A percentile compares a stretch with the other conserved stretches of the same genome.
Conservation (phyloP, 306 rosid species). For the Castanea sativa region DNA sequence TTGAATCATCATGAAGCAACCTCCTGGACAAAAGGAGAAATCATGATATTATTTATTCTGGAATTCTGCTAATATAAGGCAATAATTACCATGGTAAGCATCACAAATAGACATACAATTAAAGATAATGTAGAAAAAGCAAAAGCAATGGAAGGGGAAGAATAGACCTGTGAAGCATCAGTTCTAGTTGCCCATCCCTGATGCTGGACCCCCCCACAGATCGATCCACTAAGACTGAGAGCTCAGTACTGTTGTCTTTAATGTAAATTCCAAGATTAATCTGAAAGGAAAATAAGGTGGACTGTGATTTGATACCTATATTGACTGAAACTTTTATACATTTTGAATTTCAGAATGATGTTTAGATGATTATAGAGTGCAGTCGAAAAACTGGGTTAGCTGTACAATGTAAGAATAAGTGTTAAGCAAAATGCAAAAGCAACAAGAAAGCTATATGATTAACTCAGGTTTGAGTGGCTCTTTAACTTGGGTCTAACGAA, state of each 20-base stretch:
- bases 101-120: neutral
- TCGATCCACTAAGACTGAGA: slow-evolving; percentile 73
- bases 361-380: neutral
- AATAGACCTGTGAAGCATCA: slow-evolving; percentile 78
- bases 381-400: neutral
- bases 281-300: slow-evolving; percentile 35
- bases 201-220: slow-evolving; percentile 82
- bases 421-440: neutral
- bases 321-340: neutral
- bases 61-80: too few relatives aligned
- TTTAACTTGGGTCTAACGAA: neutral
- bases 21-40: slow-evolving; percentile 47
- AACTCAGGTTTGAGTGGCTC: neutral
- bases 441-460: neutral
- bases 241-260: slow-evolving; percentile 54
- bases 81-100: too few relatives aligned
- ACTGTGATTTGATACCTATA: neutral
- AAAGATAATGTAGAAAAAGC: neutral
- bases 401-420: neutral
- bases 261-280: slow-evolving; percentile 64
- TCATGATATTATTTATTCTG: too few relatives aligned
- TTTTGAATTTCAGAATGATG: neutral
- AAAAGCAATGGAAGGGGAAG: neutral
- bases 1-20: slow-evolving; percentile 63
- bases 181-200: slow-evolving; percentile 67